Evolutionary conservation across 495 filamentous ascomycete species (phyloP), one percentile per base, ranked within the genome.

Genomic region (Amphirosellinia nigrospora): DNA sequence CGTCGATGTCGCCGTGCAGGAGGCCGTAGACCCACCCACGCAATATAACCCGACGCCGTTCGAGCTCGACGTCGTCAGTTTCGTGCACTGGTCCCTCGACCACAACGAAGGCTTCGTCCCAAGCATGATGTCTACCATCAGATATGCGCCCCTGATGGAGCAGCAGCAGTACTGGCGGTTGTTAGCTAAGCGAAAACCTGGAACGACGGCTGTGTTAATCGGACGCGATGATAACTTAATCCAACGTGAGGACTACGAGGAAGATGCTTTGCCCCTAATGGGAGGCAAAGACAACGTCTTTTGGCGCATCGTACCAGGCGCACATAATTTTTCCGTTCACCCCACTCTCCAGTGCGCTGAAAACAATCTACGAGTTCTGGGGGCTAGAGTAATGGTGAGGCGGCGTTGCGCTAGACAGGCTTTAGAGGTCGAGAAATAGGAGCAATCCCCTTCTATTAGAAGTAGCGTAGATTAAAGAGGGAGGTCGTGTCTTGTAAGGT

Each of bases 271-370:
- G 28, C 80, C 79, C 43, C 71, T 83, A 26, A 23, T 82, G 53
- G 77, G 78, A 66, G 76, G 85, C 50, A 50, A 65, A 39, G 79
- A 81, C 2, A 78, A 79, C 23, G 74, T 86, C 13, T 73, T 73
- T 39, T 84, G 83, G 79, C 77, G 73, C 23, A 67, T 82, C 11
- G 77, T 89, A 7, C 72, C 81, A 28, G 82, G 84, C 9, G 81
- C 76, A 11, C 86, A 88, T 71, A 86, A 86, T 34, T 88, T 88
- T 88, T 53, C 85, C 85, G 5, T 82, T 85, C 68, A 83, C 83
- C 83, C 23, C 72, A 79, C 52, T 61, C 72, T 4, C 56, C 10
- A 77, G 83, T 45, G 77, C 81, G 45, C 69, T 85, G 75, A 73
- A 72, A 64, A 78, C 72, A 23, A 78, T 87, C n/a, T 77, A 78